Percentiles rank a stretch among this genome's conserved stretches.
phyloP scores from a whole-genome alignment of 768 basidiomycete species.

The Psilocybe cubensis region DNA sequence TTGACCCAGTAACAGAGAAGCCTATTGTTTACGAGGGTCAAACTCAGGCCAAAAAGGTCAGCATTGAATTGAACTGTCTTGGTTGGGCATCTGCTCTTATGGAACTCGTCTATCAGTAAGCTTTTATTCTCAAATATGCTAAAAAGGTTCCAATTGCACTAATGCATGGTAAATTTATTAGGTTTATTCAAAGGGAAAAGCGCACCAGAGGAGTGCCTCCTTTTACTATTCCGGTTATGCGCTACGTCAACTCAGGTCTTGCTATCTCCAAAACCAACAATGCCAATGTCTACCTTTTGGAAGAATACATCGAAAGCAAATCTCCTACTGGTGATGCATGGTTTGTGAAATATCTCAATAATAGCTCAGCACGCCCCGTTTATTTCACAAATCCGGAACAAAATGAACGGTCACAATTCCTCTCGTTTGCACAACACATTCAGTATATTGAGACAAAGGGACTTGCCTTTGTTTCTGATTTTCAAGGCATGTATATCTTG shows the following conservation, averaged over 20 bases:
- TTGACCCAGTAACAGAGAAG: too few species aligned
- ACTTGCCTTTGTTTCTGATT: slow-evolving; percentile 1
- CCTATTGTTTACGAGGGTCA: slow-evolving; percentile 3
- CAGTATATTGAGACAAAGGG: neutral
- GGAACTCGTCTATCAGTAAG: slow-evolving; percentile 7
- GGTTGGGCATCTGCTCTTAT: slow-evolving; percentile 4
- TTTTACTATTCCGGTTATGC: too few species aligned
- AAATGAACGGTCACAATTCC: neutral
- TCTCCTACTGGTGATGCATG: too few species aligned
- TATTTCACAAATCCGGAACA: neutral
- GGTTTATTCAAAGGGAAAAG: too few species aligned
- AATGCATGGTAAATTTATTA: too few species aligned
- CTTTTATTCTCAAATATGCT: too few species aligned
- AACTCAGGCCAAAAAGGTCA: slow-evolving; percentile 6
- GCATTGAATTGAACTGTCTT: slow-evolving; percentile 13
- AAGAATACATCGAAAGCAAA: too few species aligned
- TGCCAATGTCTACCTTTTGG: too few species aligned
- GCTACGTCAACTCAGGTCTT: too few species aligned
- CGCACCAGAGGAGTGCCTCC: too few species aligned
- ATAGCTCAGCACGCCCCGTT: neutral
- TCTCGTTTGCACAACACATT: neutral
- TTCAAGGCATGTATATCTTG: neutral
- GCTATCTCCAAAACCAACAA: too few species aligned
- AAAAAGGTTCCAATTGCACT: too few species aligned
- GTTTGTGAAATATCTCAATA: slow-evolving; percentile 3